phyloP scores from a whole-genome alignment of 2,329 filamentous ascomycete species.

The Scolecobasidium constrictum region DNA sequence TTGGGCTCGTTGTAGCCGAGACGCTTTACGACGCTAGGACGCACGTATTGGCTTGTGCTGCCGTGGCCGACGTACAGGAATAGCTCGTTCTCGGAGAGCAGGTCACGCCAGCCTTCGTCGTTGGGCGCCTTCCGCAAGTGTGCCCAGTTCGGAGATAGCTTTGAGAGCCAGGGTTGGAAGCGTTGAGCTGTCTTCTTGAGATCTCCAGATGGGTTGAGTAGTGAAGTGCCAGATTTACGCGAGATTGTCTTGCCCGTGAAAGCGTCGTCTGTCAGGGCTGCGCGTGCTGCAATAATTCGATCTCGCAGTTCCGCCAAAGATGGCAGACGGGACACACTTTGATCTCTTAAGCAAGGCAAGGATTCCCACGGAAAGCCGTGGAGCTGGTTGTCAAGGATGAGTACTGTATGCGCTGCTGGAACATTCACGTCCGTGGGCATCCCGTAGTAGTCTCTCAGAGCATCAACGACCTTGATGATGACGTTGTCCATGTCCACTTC shows the following conservation, averaged over 20 bases:
- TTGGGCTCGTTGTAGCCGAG: slow-evolving; percentile 42
- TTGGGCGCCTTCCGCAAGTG: slow-evolving; percentile 58
- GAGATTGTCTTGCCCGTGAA: slow-evolving; percentile 30
- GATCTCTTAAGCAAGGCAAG: slow-evolving; percentile 68
- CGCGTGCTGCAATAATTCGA: slow-evolving; percentile 44
- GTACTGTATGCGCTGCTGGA: slow-evolving; percentile 57
- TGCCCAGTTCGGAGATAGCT: slow-evolving; percentile 46
- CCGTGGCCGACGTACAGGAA: slow-evolving; percentile 95
- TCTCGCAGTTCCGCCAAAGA: slow-evolving; percentile 74
- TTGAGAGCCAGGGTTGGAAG: slow-evolving; percentile 56
- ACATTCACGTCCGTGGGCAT: slow-evolving; percentile 24
- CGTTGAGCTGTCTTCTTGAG: slow-evolving; percentile 67
- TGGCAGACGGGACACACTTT: slow-evolving; percentile 77
- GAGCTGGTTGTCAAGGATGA: slow-evolving; percentile 83
- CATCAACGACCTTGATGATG: slow-evolving; percentile 78
- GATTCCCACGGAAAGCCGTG: slow-evolving; percentile 96
- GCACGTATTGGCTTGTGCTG: slow-evolving; percentile 87
- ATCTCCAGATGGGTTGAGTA: slow-evolving; percentile 84
- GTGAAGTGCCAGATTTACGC: slow-evolving; percentile 53
- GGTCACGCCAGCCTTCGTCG: slow-evolving; percentile 64
- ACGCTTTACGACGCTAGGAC: slow-evolving; percentile 68
- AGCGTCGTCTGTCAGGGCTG: slow-evolving; percentile 14
- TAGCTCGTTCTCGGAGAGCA: slow-evolving; percentile 56
- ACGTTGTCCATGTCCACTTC: slow-evolving; percentile 94
- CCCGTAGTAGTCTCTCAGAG: slow-evolving; percentile 65